A percentile compares a stretch with the other conserved stretches of the same genome.
These are phyloP conservation scores for Ganoderma boninense DNA, from an alignment of 1,284 basidiomycete species.

Conservation along the genomic window DNA sequence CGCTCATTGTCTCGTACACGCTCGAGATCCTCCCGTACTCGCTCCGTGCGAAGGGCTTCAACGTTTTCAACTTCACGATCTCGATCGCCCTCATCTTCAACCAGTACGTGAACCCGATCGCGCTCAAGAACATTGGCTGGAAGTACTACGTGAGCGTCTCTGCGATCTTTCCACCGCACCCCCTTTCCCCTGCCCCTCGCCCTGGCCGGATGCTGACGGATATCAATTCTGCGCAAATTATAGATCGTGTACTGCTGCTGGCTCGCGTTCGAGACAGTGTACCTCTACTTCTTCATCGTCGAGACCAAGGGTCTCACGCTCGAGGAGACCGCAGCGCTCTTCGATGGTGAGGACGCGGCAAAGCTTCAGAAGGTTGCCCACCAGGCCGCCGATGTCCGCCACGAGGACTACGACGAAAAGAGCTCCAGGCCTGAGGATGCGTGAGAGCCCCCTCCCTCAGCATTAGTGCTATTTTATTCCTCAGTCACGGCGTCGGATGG, in stretches of 20 bases:
- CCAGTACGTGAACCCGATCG: conserved; percentile 84
- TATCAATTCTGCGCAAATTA: neutral
- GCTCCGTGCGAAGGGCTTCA: conserved; percentile 83
- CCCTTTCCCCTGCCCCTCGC: neutral
- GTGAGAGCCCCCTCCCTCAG: conserved; percentile 2
- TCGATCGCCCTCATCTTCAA: conserved; percentile 79
- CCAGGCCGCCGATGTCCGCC: conserved; percentile 38
- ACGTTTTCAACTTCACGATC: conserved; percentile 72
- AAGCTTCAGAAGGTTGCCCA: conserved; percentile 45
- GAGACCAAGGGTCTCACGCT: conserved; percentile 79
- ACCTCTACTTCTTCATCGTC: conserved; percentile 71
- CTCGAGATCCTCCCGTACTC: conserved; percentile 78
- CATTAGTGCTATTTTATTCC: neutral
- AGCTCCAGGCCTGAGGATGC: conserved; percentile 29
- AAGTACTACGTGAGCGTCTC: conserved; percentile 44
- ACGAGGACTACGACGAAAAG: conserved; percentile 47
- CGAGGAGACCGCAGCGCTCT: conserved; percentile 79
- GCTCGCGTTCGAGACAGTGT: conserved; percentile 69
- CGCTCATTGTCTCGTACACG: conserved; percentile 78
- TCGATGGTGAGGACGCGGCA: conserved; percentile 67
- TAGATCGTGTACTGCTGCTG: conserved; percentile 74
- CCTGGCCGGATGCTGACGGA: neutral
- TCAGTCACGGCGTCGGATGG: conserved; percentile 1
- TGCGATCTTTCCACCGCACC: neutral
- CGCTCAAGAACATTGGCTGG: conserved; percentile 66